These are phyloP conservation scores for Schizophyllum amplum DNA, from an alignment of 1,284 basidiomycete genomes.

Conservation along the genomic window DNA sequence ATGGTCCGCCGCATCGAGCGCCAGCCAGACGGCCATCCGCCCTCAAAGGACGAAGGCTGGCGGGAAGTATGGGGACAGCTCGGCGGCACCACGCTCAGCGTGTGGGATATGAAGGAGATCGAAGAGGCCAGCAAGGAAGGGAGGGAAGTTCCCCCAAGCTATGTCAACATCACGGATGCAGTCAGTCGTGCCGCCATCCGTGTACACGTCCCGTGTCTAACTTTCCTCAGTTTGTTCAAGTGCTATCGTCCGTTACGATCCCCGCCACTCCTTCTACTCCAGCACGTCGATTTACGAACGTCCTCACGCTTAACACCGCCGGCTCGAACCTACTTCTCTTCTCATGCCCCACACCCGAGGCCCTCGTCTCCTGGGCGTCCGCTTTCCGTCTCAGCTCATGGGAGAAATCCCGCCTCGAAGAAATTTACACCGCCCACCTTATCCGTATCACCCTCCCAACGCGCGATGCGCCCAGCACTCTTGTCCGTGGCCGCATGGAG, in stretches of 20 bases:
- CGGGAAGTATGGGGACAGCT: conserved; percentile 90
- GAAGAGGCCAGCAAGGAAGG: conserved; percentile 75
- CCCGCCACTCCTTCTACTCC: conserved; percentile 41
- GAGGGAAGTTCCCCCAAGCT: conserved; percentile 77
- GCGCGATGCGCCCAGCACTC: conserved; percentile 56
- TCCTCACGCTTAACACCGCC: conserved; percentile 91
- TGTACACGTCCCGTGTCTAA: conserved; percentile 31
- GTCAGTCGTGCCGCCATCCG: conserved; percentile 17
- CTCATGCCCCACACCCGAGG: conserved; percentile 66
- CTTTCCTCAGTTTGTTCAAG: conserved; percentile 53
- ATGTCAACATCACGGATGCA: conserved; percentile 83
- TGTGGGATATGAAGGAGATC: conserved; percentile 85
- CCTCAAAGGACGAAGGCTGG: conserved; percentile 79
- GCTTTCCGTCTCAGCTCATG: conserved; percentile 88
- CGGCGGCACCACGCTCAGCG: conserved; percentile 85
- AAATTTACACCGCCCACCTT: conserved; percentile 95
- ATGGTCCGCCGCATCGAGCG: conserved; percentile 67
- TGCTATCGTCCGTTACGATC: conserved; percentile 64
- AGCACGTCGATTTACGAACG: conserved; percentile 59
- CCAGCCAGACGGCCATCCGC: conserved; percentile 66
- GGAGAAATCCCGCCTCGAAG: conserved; percentile 94
- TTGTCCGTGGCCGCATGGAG: conserved; percentile 75
- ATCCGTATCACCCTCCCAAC: conserved; percentile 68
- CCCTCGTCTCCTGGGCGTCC: conserved; percentile 84
- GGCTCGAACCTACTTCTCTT: conserved; percentile 89